Conservation (phyloP, 1,284 basidiomycete species). For the Ustilago hordei region DNA sequence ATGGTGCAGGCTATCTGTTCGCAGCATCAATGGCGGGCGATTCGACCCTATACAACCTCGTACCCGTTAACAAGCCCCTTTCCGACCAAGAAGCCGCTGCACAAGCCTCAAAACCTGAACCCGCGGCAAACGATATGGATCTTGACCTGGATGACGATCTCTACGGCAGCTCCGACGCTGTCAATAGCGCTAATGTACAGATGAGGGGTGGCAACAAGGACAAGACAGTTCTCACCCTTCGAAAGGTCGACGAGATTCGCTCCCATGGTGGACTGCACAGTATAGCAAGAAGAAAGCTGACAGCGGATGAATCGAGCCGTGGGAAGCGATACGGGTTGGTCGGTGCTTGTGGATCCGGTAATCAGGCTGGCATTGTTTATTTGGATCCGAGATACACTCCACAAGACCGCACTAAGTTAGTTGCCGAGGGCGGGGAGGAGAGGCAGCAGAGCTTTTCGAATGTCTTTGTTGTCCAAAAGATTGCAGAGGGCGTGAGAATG, state of each 20-base stretch:
- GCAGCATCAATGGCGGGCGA: slow-evolving; percentile 48
- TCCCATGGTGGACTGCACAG: slow-evolving; percentile 38
- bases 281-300: slow-evolving; percentile 29
- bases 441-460: slow-evolving; percentile 15
- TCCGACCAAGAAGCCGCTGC: slow-evolving; percentile 9
- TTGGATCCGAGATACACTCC: slow-evolving; percentile 39
- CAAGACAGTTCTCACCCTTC: slow-evolving; percentile 24
- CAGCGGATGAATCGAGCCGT: slow-evolving; percentile 18
- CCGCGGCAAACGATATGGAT: slow-evolving; percentile 73
- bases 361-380: slow-evolving; percentile 43
- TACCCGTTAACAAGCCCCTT: slow-evolving; percentile 20
- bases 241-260: slow-evolving; percentile 26
- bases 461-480: slow-evolving; percentile 26
- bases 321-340: slow-evolving; percentile 31
- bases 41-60: slow-evolving; percentile 33
- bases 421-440: background rate
- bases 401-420: slow-evolving; percentile 10
- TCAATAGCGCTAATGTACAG: slow-evolving; percentile 1
- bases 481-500: slow-evolving; percentile 7
- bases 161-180: slow-evolving; percentile 64
- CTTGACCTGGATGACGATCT: slow-evolving; percentile 77
- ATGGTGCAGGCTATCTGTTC: slow-evolving; percentile 28
- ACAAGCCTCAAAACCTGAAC: slow-evolving; percentile 1
- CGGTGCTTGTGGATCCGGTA: slow-evolving; percentile 37
- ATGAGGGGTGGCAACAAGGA: slow-evolving; percentile 14